A percentile compares a stretch with the other conserved stretches of the same genome.
Conservation (phyloP, 257 asterid species). For the Knoxia roxburghii region DNA sequence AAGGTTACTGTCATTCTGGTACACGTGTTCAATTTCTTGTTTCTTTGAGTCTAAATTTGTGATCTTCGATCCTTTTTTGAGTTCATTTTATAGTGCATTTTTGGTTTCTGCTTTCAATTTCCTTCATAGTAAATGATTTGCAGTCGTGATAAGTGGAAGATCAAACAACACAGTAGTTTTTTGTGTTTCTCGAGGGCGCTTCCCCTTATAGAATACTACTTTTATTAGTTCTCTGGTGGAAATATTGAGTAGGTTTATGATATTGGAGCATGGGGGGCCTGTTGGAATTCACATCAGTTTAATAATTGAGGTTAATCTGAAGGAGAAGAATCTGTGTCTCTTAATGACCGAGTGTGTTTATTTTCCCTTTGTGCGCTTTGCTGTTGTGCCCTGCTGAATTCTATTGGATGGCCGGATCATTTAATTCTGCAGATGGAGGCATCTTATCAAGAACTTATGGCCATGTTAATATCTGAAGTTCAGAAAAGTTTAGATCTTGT, state of each 20-base stretch:
- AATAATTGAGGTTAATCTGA: neutral
- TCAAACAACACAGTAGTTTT: neutral
- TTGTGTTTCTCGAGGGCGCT: neutral
- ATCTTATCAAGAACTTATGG: neutral
- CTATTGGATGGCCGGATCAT: neutral
- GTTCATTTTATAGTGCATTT: neutral
- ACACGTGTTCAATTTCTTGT: neutral
- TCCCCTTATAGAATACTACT: neutral
- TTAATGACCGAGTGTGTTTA: neutral
- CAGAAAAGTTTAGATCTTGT: too few relatives aligned
- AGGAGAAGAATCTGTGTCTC: neutral
- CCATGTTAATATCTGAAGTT: neutral
- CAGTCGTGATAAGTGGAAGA: neutral
- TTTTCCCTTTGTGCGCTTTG: neutral
- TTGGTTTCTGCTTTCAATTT: neutral
- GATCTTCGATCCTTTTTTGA: conserved; percentile 1
- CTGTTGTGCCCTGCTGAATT: neutral
- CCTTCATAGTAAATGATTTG: neutral
- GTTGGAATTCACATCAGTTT: neutral
- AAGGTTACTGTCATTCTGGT: conserved; percentile 12
- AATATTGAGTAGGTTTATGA: neutral
- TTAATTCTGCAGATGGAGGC: neutral
- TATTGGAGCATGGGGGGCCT: neutral
- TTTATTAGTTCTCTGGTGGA: neutral
- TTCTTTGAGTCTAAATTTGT: conserved; percentile 8